A percentile compares a stretch with the other conserved stretches of the same genome.
phyloP scores from a whole-genome alignment of 2,329 filamentous ascomycete genomes.

The Epichloe typhina region DNA sequence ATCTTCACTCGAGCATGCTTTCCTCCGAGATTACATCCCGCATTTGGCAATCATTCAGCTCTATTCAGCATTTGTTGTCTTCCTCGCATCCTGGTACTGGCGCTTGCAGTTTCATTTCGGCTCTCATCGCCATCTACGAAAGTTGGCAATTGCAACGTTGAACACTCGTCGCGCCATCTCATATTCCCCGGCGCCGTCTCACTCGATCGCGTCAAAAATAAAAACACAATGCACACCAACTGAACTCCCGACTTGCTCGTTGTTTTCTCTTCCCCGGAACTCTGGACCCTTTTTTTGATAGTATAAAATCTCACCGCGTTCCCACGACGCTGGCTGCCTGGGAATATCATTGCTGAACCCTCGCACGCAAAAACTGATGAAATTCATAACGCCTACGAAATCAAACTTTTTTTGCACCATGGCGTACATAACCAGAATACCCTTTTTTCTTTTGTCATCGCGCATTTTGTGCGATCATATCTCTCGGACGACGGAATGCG shows the following conservation, averaged over 20 bases:
- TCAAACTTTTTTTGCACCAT: background rate
- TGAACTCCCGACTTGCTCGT: background rate
- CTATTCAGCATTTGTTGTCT: background rate
- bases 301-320: slow-evolving; percentile 6
- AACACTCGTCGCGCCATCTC: background rate
- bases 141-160: background rate
- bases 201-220: slow-evolving; percentile 9
- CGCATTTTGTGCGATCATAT: slow-evolving; percentile 11
- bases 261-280: background rate
- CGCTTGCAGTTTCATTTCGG: slow-evolving; percentile 11
- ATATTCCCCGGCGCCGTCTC: background rate
- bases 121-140: slow-evolving; percentile 3
- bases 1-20: background rate
- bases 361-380: background rate
- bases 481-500: slow-evolving; percentile 13
- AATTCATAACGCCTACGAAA: background rate
- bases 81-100: slow-evolving; percentile 3
- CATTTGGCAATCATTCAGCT: background rate
- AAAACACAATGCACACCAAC: slow-evolving; percentile 3
- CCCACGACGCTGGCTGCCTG: slow-evolving; percentile 5
- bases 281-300: background rate
- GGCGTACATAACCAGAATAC: slow-evolving; percentile 6
- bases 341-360: background rate
- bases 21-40: slow-evolving; percentile 3
- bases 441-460: background rate